Percentiles rank a stretch among this genome's conserved stretches.
Evolutionary conservation across 768 basidiomycete genomes (phyloP).

Genomic region (Leccinellum luteum): DNA sequence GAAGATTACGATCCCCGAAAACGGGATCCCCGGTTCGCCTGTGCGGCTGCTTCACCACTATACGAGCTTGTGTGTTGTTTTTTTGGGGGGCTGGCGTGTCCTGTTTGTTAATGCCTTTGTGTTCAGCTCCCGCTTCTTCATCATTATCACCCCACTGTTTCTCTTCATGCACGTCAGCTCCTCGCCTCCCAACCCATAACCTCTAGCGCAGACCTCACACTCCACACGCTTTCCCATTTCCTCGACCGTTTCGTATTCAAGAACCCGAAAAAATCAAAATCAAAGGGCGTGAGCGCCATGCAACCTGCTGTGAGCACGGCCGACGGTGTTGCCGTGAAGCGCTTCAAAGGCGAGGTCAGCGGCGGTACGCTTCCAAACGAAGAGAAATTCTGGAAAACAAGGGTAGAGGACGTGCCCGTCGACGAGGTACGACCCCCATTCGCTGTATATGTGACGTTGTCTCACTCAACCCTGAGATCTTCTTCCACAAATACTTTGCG

Average conservation of each 20-base stretch:
- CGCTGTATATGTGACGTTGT: not conserved
- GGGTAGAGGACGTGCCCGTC: conserved; percentile 70
- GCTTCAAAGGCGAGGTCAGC: conserved; percentile 58
- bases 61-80: conserved; percentile 79
- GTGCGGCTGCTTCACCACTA: conserved; percentile 74
- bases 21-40: conserved; percentile 84
- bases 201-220: conserved; percentile 81
- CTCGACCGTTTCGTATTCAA: conserved; percentile 97
- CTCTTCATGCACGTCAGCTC: conserved; percentile 83
- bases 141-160: conserved; percentile 90
- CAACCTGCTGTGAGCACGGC: conserved; percentile 77
- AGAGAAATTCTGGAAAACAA: conserved; percentile 67
- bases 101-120: not conserved
- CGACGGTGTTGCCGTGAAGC: conserved; percentile 68
- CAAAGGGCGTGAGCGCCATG: conserved; percentile 89
- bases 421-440: conserved; percentile 61
- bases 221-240: conserved; percentile 93
- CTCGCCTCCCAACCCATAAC: conserved; percentile 71
- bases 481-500: conserved; percentile 90
- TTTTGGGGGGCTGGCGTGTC: not conserved
- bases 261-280: conserved; percentile 77
- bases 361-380: conserved; percentile 62
- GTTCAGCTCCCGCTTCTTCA: conserved; percentile 68
- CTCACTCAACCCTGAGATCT: conserved; percentile 49
- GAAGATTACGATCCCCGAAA: conserved; percentile 79